These are phyloP conservation scores for Zasmidium angulare DNA, from an alignment of 2,329 filamentous ascomycete genomes.

Conservation along the genomic window DNA sequence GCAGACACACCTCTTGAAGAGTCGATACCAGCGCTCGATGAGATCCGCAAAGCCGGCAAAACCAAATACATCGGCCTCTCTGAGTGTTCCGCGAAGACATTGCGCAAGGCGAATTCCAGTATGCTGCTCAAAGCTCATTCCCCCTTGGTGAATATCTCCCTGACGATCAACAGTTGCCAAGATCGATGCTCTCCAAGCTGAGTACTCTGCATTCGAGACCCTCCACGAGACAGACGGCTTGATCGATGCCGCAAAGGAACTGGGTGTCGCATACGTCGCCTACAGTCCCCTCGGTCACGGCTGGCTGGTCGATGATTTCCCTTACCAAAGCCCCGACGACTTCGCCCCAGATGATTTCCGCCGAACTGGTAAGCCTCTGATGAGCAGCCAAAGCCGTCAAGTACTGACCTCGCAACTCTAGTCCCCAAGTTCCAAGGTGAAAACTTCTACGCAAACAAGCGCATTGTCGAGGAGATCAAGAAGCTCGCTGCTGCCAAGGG, in stretches of 20 bases:
- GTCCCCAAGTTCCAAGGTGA: constrained; percentile 31
- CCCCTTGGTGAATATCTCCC: background rate
- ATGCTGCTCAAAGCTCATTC: background rate
- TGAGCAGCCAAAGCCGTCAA: constrained; percentile 25
- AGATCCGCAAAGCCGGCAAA: constrained; percentile 50
- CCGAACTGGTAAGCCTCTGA: constrained; percentile 16
- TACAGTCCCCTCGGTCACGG: constrained; percentile 43
- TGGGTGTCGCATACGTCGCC: constrained; percentile 42
- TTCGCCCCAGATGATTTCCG: constrained; percentile 35
- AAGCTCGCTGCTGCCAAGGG: constrained; percentile 24
- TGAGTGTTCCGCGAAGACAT: constrained; percentile 47
- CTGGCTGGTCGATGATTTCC: constrained; percentile 44
- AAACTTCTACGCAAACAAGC: constrained; percentile 30
- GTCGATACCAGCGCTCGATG: constrained; percentile 49
- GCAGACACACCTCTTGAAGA: constrained; percentile 48
- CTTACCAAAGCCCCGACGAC: constrained; percentile 36
- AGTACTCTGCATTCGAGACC: constrained; percentile 50
- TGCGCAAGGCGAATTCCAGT: constrained; percentile 47
- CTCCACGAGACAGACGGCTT: constrained; percentile 48
- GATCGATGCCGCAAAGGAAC: constrained; percentile 45
- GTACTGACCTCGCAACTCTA: constrained; percentile 12
- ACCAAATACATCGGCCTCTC: constrained; percentile 52
- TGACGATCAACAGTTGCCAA: constrained; percentile 37
- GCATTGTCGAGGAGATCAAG: constrained; percentile 29
- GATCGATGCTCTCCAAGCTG: constrained; percentile 52